These are phyloP conservation scores for Herpetomonas samuelpessoai DNA, from an alignment of 208 protist species.

Conservation along the genomic window DNA sequence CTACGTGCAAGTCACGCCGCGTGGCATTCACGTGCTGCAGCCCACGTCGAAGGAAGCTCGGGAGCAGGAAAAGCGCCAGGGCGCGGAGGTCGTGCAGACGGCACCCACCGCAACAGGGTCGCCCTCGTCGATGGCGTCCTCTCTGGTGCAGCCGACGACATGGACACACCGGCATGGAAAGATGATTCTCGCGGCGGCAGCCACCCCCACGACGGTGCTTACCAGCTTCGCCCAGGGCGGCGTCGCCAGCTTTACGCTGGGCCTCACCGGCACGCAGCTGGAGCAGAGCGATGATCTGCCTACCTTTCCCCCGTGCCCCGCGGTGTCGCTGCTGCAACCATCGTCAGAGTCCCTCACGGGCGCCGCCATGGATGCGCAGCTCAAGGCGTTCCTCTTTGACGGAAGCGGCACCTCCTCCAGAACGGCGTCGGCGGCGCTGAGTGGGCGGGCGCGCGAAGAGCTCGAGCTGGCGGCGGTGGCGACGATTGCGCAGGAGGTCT, in stretches of 20 bases:
- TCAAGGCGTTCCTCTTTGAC: constrained; percentile 30
- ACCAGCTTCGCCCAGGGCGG: constrained; percentile 62
- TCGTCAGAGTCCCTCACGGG: constrained; percentile 26
- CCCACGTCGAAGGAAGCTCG: constrained; percentile 2
- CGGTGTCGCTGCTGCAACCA: constrained; percentile 56
- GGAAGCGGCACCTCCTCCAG: background rate
- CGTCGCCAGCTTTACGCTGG: constrained; percentile 74
- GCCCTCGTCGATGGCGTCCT: background rate
- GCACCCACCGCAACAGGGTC: constrained; percentile 1
- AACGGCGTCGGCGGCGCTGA: no score
- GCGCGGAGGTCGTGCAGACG: no score
- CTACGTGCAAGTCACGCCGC: constrained; percentile 76
- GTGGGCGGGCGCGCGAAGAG: constrained; percentile 5
- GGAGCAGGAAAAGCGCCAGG: constrained; percentile 3
- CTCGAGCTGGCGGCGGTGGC: constrained; percentile 65
- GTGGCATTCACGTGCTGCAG: constrained; percentile 48
- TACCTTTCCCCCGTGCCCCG: constrained; percentile 53
- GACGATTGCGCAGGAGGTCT: constrained; percentile 60
- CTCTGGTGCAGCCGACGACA: constrained; percentile 25
- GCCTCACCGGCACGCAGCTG: constrained; percentile 48
- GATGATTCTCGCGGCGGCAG: constrained; percentile 63
- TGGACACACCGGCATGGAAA: constrained; percentile 81
- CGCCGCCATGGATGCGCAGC: constrained; percentile 20
- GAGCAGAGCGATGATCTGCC: constrained; percentile 58
- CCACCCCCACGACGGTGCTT: constrained; percentile 43